Conservation (phyloP, 495 filamentous ascomycete genomes). For the Lophiostoma macrostomum region DNA sequence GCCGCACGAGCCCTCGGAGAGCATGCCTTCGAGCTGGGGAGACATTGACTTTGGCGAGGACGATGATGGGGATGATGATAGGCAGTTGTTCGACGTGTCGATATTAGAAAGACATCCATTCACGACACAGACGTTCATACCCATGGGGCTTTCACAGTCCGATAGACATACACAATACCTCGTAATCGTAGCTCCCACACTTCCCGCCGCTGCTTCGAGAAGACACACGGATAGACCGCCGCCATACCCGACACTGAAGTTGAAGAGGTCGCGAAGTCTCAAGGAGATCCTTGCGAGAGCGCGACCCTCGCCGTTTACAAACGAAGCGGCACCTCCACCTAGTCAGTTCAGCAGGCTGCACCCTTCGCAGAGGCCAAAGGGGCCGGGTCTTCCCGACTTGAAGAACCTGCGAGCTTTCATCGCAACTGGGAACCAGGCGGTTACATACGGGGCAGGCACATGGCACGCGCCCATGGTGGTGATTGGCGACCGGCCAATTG, state of each 20-base stretch:
- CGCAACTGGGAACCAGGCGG: slow-evolving; percentile 74
- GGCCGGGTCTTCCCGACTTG: slow-evolving; percentile 72
- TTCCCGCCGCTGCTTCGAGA: slow-evolving; percentile 31
- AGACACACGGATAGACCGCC: slow-evolving; percentile 32
- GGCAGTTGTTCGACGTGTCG: slow-evolving; percentile 58
- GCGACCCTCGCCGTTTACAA: slow-evolving; percentile 43
- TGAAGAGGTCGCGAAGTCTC: slow-evolving; percentile 39
- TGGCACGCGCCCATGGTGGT: slow-evolving; percentile 99
- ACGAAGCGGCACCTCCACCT: slow-evolving; percentile 33
- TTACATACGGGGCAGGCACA: slow-evolving; percentile 86
- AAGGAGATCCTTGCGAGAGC: slow-evolving; percentile 38
- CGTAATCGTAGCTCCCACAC: slow-evolving; percentile 85
- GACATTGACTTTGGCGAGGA: slow-evolving; percentile 33
- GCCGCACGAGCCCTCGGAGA: slow-evolving; percentile 31
- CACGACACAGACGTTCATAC: slow-evolving; percentile 90
- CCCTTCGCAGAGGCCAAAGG: slow-evolving; percentile 36
- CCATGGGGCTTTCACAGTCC: slow-evolving; percentile 55
- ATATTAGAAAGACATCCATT: slow-evolving; percentile 92
- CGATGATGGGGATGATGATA: slow-evolving; percentile 9
- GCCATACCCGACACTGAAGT: slow-evolving; percentile 41
- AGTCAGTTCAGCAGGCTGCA: slow-evolving; percentile 31
- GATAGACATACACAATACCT: slow-evolving; percentile 56
- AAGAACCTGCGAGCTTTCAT: slow-evolving; percentile 69
- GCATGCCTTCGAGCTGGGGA: slow-evolving; percentile 33
- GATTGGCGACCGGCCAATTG: slow-evolving; percentile 62